Conservation (phyloP, 768 basidiomycete genomes). For the Boletus subparvulus region DNA sequence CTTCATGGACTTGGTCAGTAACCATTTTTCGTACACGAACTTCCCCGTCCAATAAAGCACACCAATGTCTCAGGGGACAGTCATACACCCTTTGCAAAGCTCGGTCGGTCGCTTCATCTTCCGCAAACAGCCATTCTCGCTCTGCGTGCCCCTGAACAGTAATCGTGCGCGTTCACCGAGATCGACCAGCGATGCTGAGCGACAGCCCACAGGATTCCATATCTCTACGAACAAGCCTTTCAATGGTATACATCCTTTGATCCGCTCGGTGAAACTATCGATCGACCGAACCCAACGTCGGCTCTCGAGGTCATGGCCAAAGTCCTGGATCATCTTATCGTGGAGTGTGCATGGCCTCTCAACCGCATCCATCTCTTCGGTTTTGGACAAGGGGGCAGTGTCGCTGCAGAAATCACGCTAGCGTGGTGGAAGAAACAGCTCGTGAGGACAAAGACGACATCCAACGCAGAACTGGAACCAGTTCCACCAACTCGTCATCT, state of each 20-base stretch:
- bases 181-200: conserved; percentile 9
- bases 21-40: not conserved
- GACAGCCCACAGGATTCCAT: conserved; percentile 58
- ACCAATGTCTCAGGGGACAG: conserved; percentile 66
- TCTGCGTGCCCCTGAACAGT: conserved; percentile 77
- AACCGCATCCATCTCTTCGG: conserved; percentile 82
- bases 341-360: conserved; percentile 63
- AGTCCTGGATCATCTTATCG: conserved; percentile 55
- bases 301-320: conserved; percentile 57
- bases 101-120: conserved; percentile 73
- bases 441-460: not conserved
- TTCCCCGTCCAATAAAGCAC: not conserved
- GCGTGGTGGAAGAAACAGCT: conserved; percentile 49
- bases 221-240: conserved; percentile 72
- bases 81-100: conserved; percentile 68
- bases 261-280: conserved; percentile 68
- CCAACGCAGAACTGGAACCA: conserved; percentile 9
- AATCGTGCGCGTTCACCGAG: conserved; percentile 24
- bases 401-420: conserved; percentile 68
- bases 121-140: conserved; percentile 89
- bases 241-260: conserved; percentile 90
- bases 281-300: conserved; percentile 68
- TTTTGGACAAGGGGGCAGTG: conserved; percentile 83
- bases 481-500: conserved; percentile 35
- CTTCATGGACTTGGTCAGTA: conserved; percentile 80